Percentiles rank a stretch among this genome's conserved stretches.
Evolutionary conservation across 108 stramenopile genomes (phyloP).

Genomic region (Licmophora abbreviata): DNA sequence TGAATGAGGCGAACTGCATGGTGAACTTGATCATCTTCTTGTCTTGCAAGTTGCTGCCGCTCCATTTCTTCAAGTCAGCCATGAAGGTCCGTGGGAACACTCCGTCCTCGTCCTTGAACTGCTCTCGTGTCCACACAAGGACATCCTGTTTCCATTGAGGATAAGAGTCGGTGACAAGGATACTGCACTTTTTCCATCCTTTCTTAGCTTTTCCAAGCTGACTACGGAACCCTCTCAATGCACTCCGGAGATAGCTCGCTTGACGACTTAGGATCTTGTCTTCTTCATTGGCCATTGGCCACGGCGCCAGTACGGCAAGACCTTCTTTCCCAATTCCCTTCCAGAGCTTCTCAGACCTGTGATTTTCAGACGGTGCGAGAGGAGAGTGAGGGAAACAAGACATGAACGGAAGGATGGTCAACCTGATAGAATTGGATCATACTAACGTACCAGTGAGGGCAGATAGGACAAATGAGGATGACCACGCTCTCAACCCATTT

Average conservation of each 20-base stretch:
- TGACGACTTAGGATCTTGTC: constrained; percentile 79
- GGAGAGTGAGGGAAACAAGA: background rate
- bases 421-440: background rate
- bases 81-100: constrained; percentile 49
- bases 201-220: constrained; percentile 79
- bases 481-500: constrained; percentile 66
- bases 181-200: constrained; percentile 42
- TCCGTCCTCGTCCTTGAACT: constrained; percentile 39
- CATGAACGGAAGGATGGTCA: constrained; percentile 6
- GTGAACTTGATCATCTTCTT: constrained; percentile 82
- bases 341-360: constrained; percentile 74
- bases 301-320: constrained; percentile 79
- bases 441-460: constrained; percentile 76
- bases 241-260: constrained; percentile 70
- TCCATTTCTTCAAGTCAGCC: constrained; percentile 72
- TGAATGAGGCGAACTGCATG: constrained; percentile 94
- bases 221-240: constrained; percentile 66
- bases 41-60: constrained; percentile 55
- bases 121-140: constrained; percentile 70
- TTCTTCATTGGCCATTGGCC: constrained; percentile 76
- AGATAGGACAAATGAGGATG: constrained; percentile 87
- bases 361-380: background rate
- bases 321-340: constrained; percentile 61
- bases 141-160: constrained; percentile 84
- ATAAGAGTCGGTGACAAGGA: constrained; percentile 78